Conservation (phyloP, 257 asterid genomes). For the Nicotiana tomentosiformis region DNA sequence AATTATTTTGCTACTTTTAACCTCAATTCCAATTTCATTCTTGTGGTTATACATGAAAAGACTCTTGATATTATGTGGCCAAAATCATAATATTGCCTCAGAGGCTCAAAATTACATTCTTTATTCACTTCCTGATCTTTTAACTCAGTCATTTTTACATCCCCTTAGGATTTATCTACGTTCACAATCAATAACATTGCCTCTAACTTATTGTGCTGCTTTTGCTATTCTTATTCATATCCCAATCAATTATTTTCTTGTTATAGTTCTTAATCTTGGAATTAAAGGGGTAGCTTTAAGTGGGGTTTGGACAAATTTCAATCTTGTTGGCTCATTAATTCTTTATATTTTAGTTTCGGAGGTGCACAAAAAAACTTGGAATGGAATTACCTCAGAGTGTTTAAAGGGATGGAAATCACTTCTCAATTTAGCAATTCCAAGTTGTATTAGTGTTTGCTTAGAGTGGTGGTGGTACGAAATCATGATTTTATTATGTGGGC, state of each 20-base stretch:
- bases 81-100: constrained; percentile 22
- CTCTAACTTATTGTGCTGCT: constrained; percentile 33
- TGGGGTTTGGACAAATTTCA: constrained; percentile 36
- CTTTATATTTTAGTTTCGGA: constrained; percentile 14
- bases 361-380: constrained; percentile 23
- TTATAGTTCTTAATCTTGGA: constrained; percentile 23
- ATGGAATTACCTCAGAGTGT: constrained; percentile 22
- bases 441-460: constrained; percentile 32
- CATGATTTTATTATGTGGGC: constrained; percentile 32
- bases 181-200: constrained; percentile 34
- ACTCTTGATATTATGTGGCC: constrained; percentile 27
- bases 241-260: constrained; percentile 32
- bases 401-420: constrained; percentile 24
- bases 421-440: constrained; percentile 29
- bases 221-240: constrained; percentile 21
- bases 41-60: constrained; percentile 33
- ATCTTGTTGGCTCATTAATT: constrained; percentile 25
- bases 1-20: constrained; percentile 18
- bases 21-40: constrained; percentile 28
- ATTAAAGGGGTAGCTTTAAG: constrained; percentile 32
- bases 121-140: constrained; percentile 31
- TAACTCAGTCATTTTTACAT: constrained; percentile 28
- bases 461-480: constrained; percentile 53
- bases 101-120: constrained; percentile 28
- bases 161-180: constrained; percentile 33